These are phyloP conservation scores for Pelargonium citronellum DNA, from an alignment of 441 rosid genomes.

Conservation along the genomic window DNA sequence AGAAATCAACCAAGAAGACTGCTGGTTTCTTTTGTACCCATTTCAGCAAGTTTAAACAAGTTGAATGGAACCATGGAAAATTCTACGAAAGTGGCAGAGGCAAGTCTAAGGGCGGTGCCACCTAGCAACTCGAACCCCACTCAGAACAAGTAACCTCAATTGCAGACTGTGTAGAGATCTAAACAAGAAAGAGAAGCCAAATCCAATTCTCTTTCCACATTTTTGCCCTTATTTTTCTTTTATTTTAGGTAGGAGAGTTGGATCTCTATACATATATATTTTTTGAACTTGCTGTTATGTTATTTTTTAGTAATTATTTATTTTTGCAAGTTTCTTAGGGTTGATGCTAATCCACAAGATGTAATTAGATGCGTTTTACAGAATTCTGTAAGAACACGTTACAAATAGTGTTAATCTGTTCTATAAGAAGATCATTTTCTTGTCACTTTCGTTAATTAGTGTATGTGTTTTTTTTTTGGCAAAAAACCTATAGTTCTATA, in stretches of 20 bases:
- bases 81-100: slow-evolving; percentile 24
- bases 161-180: slow-evolving; percentile 26
- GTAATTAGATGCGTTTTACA: slow-evolving; percentile 19
- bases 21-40: slow-evolving; percentile 27
- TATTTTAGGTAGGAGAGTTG: slow-evolving; percentile 23
- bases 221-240: slow-evolving; percentile 28
- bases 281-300: slow-evolving; percentile 7
- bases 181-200: slow-evolving; percentile 26
- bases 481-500: too few species aligned
- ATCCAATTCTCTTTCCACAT: slow-evolving; percentile 29
- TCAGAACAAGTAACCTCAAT: slow-evolving; percentile 38
- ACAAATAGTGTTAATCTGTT: slow-evolving; percentile 14
- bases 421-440: slow-evolving; percentile 11
- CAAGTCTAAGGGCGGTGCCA: slow-evolving; percentile 1
- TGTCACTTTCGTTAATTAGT: neutral
- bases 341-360: neutral
- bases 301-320: slow-evolving; percentile 6
- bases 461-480: too few species aligned
- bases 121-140: slow-evolving; percentile 25
- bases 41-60: slow-evolving; percentile 29
- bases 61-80: slow-evolving; percentile 25
- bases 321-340: slow-evolving; percentile 16
- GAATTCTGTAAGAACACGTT: slow-evolving; percentile 21
- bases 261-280: slow-evolving; percentile 14
- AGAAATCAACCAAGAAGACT: slow-evolving; percentile 36